These are phyloP conservation scores for Agaricus subrufescens DNA, from an alignment of 768 basidiomycete species.

Conservation along the genomic window DNA sequence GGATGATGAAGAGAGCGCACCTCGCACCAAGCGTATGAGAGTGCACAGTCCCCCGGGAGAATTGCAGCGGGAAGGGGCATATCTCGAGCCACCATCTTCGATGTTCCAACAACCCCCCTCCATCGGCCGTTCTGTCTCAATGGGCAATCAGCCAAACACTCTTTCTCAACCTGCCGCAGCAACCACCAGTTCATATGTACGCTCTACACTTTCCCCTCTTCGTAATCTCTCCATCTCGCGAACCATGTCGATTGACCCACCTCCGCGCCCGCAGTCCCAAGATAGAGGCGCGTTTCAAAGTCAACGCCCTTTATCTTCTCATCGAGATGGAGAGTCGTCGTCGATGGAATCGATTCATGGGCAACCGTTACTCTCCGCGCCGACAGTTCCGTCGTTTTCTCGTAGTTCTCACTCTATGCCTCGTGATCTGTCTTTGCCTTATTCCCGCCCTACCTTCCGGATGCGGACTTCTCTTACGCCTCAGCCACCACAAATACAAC, in stretches of 20 bases:
- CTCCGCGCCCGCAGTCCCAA: slow-evolving; percentile 18
- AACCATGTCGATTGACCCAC: slow-evolving; percentile 75
- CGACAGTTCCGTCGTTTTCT: not conserved
- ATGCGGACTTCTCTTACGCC: slow-evolving; percentile 71
- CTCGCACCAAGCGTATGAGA: slow-evolving; percentile 49
- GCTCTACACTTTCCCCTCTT: slow-evolving; percentile 41
- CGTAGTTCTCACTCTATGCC: slow-evolving; percentile 18
- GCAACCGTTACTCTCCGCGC: not conserved
- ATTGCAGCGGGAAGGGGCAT: slow-evolving; percentile 22
- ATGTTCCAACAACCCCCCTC: slow-evolving; percentile 30
- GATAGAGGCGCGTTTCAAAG: not conserved
- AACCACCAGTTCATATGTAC: slow-evolving; percentile 20
- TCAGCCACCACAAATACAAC: slow-evolving; percentile 37
- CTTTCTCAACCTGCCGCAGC: slow-evolving; percentile 21
- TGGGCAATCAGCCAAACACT: slow-evolving; percentile 16
- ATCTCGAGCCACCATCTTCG: slow-evolving; percentile 52
- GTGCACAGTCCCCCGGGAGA: slow-evolving; percentile 43
- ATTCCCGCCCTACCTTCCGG: slow-evolving; percentile 49
- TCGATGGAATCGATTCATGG: slow-evolving; percentile 26
- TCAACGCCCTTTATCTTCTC: slow-evolving; percentile 10
- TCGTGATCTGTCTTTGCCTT: slow-evolving; percentile 44
- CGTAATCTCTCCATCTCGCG: slow-evolving; percentile 37
- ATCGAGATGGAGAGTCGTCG: slow-evolving; percentile 37
- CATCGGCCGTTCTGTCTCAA: slow-evolving; percentile 22
- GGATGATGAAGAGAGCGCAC: slow-evolving; percentile 27